Base-by-base conservation (phyloP, 306 rosid genomes). In the Comarum palustre region DNA sequence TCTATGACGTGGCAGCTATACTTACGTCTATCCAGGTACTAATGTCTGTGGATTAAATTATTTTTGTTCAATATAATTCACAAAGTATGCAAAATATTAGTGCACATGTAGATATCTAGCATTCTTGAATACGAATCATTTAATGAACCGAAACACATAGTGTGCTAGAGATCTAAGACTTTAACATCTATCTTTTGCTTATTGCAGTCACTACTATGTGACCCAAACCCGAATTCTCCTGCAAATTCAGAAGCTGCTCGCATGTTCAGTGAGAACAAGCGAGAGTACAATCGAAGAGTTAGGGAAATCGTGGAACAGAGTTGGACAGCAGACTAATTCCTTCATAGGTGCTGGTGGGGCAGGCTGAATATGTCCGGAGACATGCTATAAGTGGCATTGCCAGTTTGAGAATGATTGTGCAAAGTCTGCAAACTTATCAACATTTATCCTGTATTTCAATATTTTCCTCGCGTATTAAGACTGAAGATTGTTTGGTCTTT, bases 161-260 rank as follows among this genome's bases (percentile, higher is more conserved):
- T 31, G 60, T 32, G 46, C 7, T 32, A 6, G 11, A 69, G 17
- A 48, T 31, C 32, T 5, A 42, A 58, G 41, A 27, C 39, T 5
- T 48, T 58, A 19, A 59, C 66, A 25, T 29, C 25, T 71, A 0
- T 19, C 43, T 42, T 58, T 41, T 72, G 69, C 68, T 77, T 38
- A 24, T 80, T 73, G 83, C 89, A 92, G 98, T 92, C 98, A 11
- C 78, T 92, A 83, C 91, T 92, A 4, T 92, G 96, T 72, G 98
- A 92, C 71, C 98, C 96, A n/a, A 92, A 92, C 82, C 98, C 98
- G 68, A 90, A 90, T 79, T 92, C 98, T 80, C 98, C 98, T 48
- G 98, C 98, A 48, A 92, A 92, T 84, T 88, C 98, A 6, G 98
- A 90, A 84, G 98, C 98, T 8, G 98, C 98, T 34, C 86, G 98